A percentile compares a stretch with the other conserved stretches of the same genome.
These are phyloP conservation scores for Globisporangium spinosum DNA, from an alignment of 352 stramenopile genomes.

Conservation along the genomic window DNA sequence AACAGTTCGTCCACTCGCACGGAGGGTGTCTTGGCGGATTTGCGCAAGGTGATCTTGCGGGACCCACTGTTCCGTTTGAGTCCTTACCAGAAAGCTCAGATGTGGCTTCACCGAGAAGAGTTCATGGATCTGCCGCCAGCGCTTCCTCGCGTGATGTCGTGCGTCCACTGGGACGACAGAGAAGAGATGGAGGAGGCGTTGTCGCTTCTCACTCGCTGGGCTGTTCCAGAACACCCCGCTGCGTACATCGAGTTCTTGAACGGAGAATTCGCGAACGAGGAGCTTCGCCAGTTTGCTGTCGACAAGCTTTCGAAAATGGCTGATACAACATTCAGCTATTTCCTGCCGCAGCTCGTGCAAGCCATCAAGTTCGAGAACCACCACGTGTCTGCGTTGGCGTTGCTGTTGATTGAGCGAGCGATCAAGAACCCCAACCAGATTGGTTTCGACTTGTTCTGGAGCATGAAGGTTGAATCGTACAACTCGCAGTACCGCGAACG, in stretches of 20 bases:
- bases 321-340: conserved; percentile 87
- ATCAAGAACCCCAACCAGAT: conserved; percentile 88
- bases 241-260: conserved; percentile 84
- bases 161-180: conserved; percentile 75
- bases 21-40: conserved; percentile 52
- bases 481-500: conserved; percentile 76
- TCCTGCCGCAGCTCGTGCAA: conserved; percentile 87
- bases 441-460: conserved; percentile 89
- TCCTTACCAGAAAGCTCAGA: conserved; percentile 77
- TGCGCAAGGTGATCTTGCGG: conserved; percentile 76
- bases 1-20: conserved; percentile 42
- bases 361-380: conserved; percentile 89
- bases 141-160: conserved; percentile 76
- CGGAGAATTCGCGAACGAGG: conserved; percentile 71
- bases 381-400: conserved; percentile 65
- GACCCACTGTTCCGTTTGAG: conserved; percentile 81
- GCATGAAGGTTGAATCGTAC: conserved; percentile 87
- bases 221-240: conserved; percentile 65
- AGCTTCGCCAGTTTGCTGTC: conserved; percentile 73
- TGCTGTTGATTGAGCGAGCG: conserved; percentile 83
- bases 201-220: conserved; percentile 65
- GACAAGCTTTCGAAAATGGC: conserved; percentile 76
- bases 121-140: conserved; percentile 70
- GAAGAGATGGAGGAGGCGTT: conserved; percentile 68
- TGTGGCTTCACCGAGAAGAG: conserved; percentile 80